Evolutionary conservation across 495 filamentous ascomycete species (phyloP).

Genomic region (Halenospora varia): DNA sequence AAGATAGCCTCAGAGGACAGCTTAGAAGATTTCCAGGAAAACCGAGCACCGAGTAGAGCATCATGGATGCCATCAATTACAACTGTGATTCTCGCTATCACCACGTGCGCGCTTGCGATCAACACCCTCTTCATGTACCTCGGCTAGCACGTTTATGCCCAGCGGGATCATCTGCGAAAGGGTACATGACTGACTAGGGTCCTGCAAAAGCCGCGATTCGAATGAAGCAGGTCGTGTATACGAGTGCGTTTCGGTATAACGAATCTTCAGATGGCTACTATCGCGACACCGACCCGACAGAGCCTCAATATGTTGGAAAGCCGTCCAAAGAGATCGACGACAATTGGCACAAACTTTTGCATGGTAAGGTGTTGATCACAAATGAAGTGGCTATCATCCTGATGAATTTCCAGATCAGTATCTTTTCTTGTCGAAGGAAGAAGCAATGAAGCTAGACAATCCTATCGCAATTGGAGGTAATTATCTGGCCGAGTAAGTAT

Average conservation of each 20-base stretch:
- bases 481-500: slow-evolving; percentile 16
- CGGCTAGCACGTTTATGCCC: not conserved
- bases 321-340: slow-evolving; percentile 15
- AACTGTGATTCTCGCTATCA: not conserved
- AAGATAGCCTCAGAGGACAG: not conserved
- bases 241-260: slow-evolving; percentile 16
- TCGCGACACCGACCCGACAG: slow-evolving; percentile 7
- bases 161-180: not conserved
- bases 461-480: slow-evolving; percentile 4
- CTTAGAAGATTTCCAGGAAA: not conserved
- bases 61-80: not conserved
- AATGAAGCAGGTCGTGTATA: slow-evolving; percentile 4
- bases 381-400: not conserved
- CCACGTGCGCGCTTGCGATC: not conserved
- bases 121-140: not conserved
- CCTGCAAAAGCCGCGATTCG: slow-evolving; percentile 3
- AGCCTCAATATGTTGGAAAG: slow-evolving; percentile 14
- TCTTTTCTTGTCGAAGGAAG: slow-evolving; percentile 11
- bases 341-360: slow-evolving; percentile 17
- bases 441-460: slow-evolving; percentile 16
- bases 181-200: not conserved
- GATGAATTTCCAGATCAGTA: slow-evolving; percentile 12
- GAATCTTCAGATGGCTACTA: slow-evolving; percentile 6
- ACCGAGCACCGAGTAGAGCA: not conserved
- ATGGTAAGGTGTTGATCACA: not conserved